Evolutionary conservation across 1,139 yeast genomes (phyloP), one percentile per base, ranked within the genome.

Genomic region (Pichia sp.): DNA sequence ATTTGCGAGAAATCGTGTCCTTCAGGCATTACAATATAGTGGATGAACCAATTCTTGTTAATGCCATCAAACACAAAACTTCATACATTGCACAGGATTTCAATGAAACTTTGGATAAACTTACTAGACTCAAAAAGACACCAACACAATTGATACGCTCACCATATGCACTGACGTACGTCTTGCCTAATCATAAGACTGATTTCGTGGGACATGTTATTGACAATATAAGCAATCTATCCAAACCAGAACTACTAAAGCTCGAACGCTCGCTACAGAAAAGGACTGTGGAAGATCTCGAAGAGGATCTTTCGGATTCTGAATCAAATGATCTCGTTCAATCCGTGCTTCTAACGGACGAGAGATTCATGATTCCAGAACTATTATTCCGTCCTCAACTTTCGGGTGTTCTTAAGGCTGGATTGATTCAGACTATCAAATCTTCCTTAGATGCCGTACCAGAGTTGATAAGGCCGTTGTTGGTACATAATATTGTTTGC

Each of bases 1-100:
- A 82, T 36, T 60, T 93, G 34, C 68, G 87, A 43, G 98, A 91
- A 51, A 67, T 85, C 30, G 74, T 91, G 13, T 86, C 96, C 4
- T 91, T 84, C 55, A 69, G 97, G 40, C 94, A 93, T 61, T 91
- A 88, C 59, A 93, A 93, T 53, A 88, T 93, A 51, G 78, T 85
- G 55, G 96, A 88, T 44, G 98, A 93, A 57, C 83, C 95, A 0
- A 68, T 83, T 7, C 63, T 93, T 34, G 79, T 91, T 35, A 85
- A 88, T 53, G 78, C 83, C 27, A 83, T 93, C 47, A 91, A 93
- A 53, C 96, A 91, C 51, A 66, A 73, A 24, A 71, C 93, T 6
- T 75, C 91, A 50, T 87, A 74, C 55, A 75, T 88, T 31, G 79
- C 94, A 1, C 48, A 53, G 12, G 77, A 88, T 47, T 91, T 81